A percentile compares a stretch with the other conserved stretches of the same genome.
phyloP scores from a whole-genome alignment of 495 filamentous ascomycete species.

The Talaromyces ruber region DNA sequence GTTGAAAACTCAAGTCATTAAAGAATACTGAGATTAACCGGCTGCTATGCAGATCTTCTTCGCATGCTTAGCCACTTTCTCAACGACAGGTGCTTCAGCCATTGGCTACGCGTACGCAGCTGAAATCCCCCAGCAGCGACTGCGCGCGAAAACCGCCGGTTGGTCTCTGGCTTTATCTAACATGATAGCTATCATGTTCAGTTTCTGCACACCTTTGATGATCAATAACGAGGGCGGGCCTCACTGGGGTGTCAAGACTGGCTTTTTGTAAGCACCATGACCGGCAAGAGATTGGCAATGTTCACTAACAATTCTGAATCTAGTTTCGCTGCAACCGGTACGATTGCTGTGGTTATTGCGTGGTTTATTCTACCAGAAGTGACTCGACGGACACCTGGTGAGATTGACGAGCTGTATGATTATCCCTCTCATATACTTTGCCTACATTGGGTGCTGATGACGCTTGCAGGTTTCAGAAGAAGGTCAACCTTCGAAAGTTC shows the following conservation, averaged over 20 bases:
- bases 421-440: conserved; percentile 2
- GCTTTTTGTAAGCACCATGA: conserved; percentile 29
- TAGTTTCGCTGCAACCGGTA: conserved; percentile 27
- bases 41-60: conserved; percentile 20
- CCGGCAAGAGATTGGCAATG: too few relatives aligned
- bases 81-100: conserved; percentile 32
- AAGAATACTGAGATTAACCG: too few relatives aligned
- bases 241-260: conserved; percentile 33
- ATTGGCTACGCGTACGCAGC: conserved; percentile 34
- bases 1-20: too few relatives aligned
- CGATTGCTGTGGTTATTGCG: conserved; percentile 20
- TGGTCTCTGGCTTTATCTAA: conserved; percentile 30
- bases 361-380: conserved; percentile 32
- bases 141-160: conserved; percentile 29
- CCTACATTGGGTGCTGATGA: background rate
- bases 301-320: too few relatives aligned
- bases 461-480: conserved; percentile 21
- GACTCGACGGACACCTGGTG: conserved; percentile 24
- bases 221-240: conserved; percentile 27
- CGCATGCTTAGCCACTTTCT: conserved; percentile 26
- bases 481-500: conserved; percentile 24
- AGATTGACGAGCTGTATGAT: conserved; percentile 34
- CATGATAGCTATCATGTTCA: conserved; percentile 31
- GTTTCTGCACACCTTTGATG: conserved; percentile 34
- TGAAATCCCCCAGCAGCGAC: conserved; percentile 28